Percentiles rank a stretch among this genome's conserved stretches.
Conservation (phyloP, 2,329 filamentous ascomycete species). For the Colletotrichum cordylinicola region DNA sequence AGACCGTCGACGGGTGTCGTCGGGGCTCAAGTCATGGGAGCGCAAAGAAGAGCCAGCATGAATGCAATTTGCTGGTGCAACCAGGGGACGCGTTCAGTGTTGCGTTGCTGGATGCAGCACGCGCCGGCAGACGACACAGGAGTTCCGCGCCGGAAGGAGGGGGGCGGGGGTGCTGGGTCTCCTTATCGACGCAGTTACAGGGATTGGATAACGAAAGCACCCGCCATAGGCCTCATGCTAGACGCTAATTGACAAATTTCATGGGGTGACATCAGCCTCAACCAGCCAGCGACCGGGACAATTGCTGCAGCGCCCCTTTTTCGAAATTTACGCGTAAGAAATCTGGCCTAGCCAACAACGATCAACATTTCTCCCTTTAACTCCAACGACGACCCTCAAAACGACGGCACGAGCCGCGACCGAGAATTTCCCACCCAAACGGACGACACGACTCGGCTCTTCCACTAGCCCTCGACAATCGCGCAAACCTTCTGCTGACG, state of each 20-base stretch:
- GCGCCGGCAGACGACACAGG: not conserved
- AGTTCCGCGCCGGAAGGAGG: not conserved
- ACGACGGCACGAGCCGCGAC: conserved; percentile 17
- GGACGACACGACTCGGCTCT: conserved; percentile 5
- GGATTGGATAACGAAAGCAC: conserved; percentile 2
- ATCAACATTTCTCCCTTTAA: conserved; percentile 1
- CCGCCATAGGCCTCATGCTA: not conserved
- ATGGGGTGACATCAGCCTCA: conserved; percentile 21
- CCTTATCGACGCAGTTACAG: conserved; percentile 14
- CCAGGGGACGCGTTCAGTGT: not conserved
- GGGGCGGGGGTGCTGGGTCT: not conserved
- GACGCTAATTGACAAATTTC: conserved; percentile 20
- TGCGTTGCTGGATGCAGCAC: not conserved
- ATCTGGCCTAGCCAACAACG: conserved; percentile 2
- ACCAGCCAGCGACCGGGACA: conserved; percentile 7
- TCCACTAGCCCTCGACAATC: conserved; percentile 1
- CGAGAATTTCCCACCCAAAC: not conserved
- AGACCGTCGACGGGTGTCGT: not conserved
- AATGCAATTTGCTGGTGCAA: not conserved
- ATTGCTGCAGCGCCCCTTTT: conserved; percentile 17
- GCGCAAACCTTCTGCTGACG: conserved; percentile 1
- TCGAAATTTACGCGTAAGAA: conserved; percentile 18
- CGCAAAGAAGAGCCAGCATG: not conserved
- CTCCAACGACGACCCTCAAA: not conserved
- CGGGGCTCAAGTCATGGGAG: not conserved